Base-by-base conservation (phyloP, 2,329 filamentous ascomycete species). In the Mariannaea elegans region DNA sequence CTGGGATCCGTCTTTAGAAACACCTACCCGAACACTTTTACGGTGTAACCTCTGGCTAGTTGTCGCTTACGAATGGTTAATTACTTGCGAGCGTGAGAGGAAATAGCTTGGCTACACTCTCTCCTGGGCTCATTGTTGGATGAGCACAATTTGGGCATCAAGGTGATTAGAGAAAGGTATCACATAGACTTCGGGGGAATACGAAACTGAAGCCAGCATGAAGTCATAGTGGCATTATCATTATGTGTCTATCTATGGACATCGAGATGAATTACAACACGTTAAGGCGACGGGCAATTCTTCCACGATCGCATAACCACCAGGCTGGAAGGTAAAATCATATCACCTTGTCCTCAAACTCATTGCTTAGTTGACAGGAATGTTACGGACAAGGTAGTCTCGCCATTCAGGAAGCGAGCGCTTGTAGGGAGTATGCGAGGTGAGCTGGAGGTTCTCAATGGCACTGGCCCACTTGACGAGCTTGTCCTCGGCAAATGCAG, bases 401-500 rank as follows among this genome's bases (percentile, higher is more conserved):
- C 78, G 74, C 84, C 84, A 88, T 56, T 76, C 73, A 0, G 86
- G 85, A 45, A 79, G 70, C 2, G 76, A 80, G 29, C 86, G 78
- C 71, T 80, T 79, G 55, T 82, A 82, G 12, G 72, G 67, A 0
- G 79, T 81, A 7, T 76, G 71, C 5, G 75, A 75, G 3, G 68
- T 75, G 21, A 75, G 66, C 72, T 84, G 82, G 62, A 88, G 70
- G 69, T 89, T 82, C 72, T 89, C 86, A 65, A 89, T 87, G 1
- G 86, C 87, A 68, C 84, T 90, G 0, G 79, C 87, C 77, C 82
- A 90, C 69, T 78, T 84, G 50, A 91, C 77, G 59, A 91, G 73
- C 51, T 78, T 77, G 0, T 74, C 75, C 72, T 91, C 89, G 1
- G 78, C 81, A 80, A 84, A 90, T 0, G 87, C 87, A 1, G 86